phyloP scores from a whole-genome alignment of 2,329 filamentous ascomycete species.

The Helicocarpus griseus region DNA sequence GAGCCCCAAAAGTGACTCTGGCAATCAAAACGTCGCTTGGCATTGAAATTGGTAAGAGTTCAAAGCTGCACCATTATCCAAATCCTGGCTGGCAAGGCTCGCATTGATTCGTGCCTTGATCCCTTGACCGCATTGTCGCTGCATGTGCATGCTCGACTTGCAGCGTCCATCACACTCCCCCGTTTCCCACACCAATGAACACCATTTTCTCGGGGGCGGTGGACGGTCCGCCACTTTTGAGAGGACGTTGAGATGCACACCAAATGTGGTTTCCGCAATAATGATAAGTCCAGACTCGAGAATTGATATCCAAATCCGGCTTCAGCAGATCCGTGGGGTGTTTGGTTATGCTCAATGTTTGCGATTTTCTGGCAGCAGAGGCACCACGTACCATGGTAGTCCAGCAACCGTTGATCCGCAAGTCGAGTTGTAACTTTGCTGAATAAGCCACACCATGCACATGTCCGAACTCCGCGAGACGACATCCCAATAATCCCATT shows the following conservation, averaged over 20 bases:
- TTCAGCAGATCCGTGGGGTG: not conserved
- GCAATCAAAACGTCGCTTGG: not conserved
- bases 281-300: too few species aligned
- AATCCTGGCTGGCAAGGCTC: not conserved
- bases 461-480: not conserved
- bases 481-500: not conserved
- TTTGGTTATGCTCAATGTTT: not conserved
- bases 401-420: not conserved
- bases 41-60: not conserved
- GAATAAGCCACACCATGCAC: not conserved
- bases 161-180: not conserved
- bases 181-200: not conserved
- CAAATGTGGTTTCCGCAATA: too few species aligned
- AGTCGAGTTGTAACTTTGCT: not conserved
- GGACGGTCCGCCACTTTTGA: not conserved
- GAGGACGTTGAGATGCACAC: too few species aligned
- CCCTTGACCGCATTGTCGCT: not conserved
- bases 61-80: not conserved
- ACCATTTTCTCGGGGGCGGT: not conserved
- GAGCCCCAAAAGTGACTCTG: too few species aligned
- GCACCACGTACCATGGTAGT: not conserved
- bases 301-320: not conserved
- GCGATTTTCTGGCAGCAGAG: not conserved
- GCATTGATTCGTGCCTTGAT: constrained; percentile 1
- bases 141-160: constrained; percentile 4